Base-by-base conservation (phyloP, 306 rosid species). In the Carpinus viminea region DNA sequence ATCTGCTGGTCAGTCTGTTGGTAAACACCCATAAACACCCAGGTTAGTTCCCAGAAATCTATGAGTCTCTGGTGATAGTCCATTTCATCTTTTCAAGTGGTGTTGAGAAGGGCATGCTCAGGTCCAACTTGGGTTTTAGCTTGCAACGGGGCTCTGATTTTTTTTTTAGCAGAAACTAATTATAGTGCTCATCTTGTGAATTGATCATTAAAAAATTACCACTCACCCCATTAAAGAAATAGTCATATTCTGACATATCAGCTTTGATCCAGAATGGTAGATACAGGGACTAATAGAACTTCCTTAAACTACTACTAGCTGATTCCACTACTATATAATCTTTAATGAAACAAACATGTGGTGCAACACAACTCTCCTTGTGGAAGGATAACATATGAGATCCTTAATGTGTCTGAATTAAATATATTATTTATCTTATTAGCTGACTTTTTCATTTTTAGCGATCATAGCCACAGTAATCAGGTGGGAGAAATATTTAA, bases 381-480 rank as follows among this genome's bases (percentile, higher is more conserved):
- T 8, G 31, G 20, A 18, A 62, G 43, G 69, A 62, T 7, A 62
- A 34, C 46, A 62, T 62, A 6, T 62, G 46, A 15, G 43, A 62
- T 62, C 69, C 31, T 16, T 34, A 10, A 9, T 24, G 31, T 24
- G 65, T 59, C 5, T 9, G 65, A 59, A 21, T 21, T 21, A 20
- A 59, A 9, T 59, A 59, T 24, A 57, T 16, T 64, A 34, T 64
- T 38, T 13, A 34, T 64, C 21, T 64, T 34, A 15, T 64, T 15
- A 31, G 34, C 70, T 34, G 70, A 64, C 0, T 34, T 15, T 64
- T 12, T 17, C 46, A 7, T 34, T 13, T 34, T 64, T 31, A 16
- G 70, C 46, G 20, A 64, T 64, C 11, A 64, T 64, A 16, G 70
- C 47, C 47, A 64, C 34, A 15, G 70, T 64, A 64, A 34, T 64